Conservation (phyloP, 2,329 filamentous ascomycete species). For the Xylaria digitata region DNA sequence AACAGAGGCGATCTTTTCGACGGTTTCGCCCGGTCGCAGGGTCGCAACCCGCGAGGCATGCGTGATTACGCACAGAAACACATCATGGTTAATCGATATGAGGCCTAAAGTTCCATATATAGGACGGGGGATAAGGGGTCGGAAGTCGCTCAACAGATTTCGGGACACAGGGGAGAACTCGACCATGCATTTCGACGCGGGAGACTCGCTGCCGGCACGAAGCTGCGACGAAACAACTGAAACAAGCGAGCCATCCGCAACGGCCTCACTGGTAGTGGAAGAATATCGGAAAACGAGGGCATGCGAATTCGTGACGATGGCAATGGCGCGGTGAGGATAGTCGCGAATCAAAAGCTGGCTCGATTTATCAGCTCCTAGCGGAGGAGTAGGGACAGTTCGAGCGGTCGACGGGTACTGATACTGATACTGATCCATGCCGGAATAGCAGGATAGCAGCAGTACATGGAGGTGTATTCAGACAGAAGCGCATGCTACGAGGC, state of each 20-base stretch:
- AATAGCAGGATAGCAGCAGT: constrained; percentile 45
- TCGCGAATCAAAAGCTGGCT: constrained; percentile 88
- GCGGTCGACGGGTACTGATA: constrained; percentile 55
- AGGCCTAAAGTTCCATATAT: constrained; percentile 89
- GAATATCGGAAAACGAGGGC: constrained; percentile 87
- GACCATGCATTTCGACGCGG: constrained; percentile 80
- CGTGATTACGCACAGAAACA: constrained; percentile 92
- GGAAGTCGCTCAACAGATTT: constrained; percentile 79
- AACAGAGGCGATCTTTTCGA: constrained; percentile 86
- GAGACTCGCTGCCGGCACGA: constrained; percentile 57
- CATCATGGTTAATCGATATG: constrained; percentile 83
- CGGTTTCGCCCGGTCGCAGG: constrained; percentile 86
- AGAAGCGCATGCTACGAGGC: constrained; percentile 45
- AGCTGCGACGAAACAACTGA: constrained; percentile 62
- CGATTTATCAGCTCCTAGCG: constrained; percentile 67
- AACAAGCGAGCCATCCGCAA: constrained; percentile 68
- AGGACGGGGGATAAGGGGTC: constrained; percentile 76
- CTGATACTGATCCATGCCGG: constrained; percentile 62
- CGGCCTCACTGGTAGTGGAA: constrained; percentile 69
- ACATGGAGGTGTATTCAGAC: constrained; percentile 34
- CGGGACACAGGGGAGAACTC: constrained; percentile 78
- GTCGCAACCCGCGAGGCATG: constrained; percentile 81
- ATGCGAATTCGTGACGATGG: constrained; percentile 81
- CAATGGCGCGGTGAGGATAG: constrained; percentile 86
- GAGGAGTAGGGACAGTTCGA: constrained; percentile 59